Evolutionary conservation across 2,329 filamentous ascomycete species (phyloP), one percentile per base, ranked within the genome.

Genomic region (Helicocarpus griseus): DNA sequence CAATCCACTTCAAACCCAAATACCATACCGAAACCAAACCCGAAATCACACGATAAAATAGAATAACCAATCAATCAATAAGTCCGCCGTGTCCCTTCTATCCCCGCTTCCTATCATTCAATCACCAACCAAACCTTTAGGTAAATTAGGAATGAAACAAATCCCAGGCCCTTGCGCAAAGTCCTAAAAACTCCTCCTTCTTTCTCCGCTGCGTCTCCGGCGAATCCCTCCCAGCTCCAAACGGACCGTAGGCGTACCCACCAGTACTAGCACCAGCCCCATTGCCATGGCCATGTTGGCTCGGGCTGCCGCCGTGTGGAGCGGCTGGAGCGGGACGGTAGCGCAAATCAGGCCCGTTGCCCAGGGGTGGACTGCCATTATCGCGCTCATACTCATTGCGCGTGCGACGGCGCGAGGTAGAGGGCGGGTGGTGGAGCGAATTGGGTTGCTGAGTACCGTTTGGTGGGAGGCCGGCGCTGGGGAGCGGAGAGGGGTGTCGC

Each of bases 81-180:
- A 29, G 28, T 21, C 24, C 5, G 13, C 35, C 5, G 17, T 17
- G 6, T 19, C 38, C 17, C 19, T 11, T 40, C 19, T 13, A 9
- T 29, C 40, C 21, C 17, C 24, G 4, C n/a, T 31, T 19, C 11
- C 29, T 8, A 24, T n/a, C 43, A 6, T 17, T 46, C 43, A 13
- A 44, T 39, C 8, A 17, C 11, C 6, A 44, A 22, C 40, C 24
- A 29, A 8, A 19, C 29, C 28, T 22, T 17, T n/a, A 36, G 21
- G n/a, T n/a, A 17, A 28, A 36, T 80, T 73, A 96, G 56, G 89
- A 95, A 74, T 97, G 93, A 70, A 97, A 95, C 26, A 98, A 71
- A 72, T 98, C 93, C 93, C 93, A 98, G 7, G 93, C 93, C 63
- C 88, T 78, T 59, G 88, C 83, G 66, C 91, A 96, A 47, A 97